Conservation (phyloP, 202 grass and related monocot species). For the Zoysia matrella region DNA sequence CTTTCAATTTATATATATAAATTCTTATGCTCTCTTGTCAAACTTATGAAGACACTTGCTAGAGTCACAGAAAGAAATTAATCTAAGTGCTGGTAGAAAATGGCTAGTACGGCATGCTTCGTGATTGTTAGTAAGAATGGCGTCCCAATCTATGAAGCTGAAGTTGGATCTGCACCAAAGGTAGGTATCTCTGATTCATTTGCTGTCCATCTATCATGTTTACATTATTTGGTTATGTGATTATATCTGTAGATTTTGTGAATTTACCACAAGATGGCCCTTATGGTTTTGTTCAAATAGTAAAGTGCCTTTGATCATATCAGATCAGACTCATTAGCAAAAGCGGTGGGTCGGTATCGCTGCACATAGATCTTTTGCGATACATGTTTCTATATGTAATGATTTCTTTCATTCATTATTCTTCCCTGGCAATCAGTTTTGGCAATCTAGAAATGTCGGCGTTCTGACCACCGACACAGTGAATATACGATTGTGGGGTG, state of each 20-base stretch:
- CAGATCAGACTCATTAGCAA: background rate
- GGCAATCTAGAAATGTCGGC: background rate
- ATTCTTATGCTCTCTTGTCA: slow-evolving; percentile 1
- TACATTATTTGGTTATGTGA: slow-evolving; percentile 21
- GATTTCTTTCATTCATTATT: background rate
- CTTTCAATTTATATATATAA: background rate
- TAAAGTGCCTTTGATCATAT: background rate
- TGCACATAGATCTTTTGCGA: slow-evolving; percentile 6
- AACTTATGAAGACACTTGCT: slow-evolving; percentile 22
- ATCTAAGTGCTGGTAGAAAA: slow-evolving; percentile 43
- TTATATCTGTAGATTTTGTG: background rate
- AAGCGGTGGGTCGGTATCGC: background rate
- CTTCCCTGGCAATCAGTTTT: background rate
- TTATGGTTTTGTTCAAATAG: slow-evolving; percentile 25
- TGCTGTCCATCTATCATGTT: slow-evolving; percentile 20
- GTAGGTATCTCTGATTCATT: background rate
- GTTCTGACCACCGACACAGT: no score
- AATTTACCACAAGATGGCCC: background rate
- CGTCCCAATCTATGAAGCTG: no score
- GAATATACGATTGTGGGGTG: no score
- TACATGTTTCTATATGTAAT: no score
- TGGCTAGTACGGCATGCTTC: slow-evolving; percentile 67
- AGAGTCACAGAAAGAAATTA: background rate
- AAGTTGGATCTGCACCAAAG: no score
- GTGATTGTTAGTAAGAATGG: no score